Percentiles rank a stretch among this genome's conserved stretches.
Conservation (phyloP, 2,329 filamentous ascomycete genomes). For the Colletotrichum musae region DNA sequence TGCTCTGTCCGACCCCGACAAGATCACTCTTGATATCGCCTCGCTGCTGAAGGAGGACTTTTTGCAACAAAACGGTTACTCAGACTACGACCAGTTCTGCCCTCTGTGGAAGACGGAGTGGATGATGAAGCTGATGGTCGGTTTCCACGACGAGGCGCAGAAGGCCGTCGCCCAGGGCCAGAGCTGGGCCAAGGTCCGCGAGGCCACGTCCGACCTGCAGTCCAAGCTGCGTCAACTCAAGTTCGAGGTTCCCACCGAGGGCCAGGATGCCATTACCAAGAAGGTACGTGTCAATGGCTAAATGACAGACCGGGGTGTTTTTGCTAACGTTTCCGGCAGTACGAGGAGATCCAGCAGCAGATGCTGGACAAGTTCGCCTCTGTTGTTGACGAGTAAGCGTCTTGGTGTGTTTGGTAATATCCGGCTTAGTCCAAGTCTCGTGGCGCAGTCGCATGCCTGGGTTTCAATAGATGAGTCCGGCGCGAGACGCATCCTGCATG, state of each 20-base stretch:
- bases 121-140: slow-evolving; percentile 99
- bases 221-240: slow-evolving; percentile 90
- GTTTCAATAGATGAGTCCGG: slow-evolving; percentile 36
- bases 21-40: slow-evolving; percentile 96
- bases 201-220: slow-evolving; percentile 90
- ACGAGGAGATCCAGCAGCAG: slow-evolving; percentile 89
- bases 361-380: slow-evolving; percentile 99
- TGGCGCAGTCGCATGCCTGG: slow-evolving; percentile 29
- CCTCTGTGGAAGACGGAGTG: slow-evolving; percentile 99
- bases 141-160: slow-evolving; percentile 96
- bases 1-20: slow-evolving; percentile 94
- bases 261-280: slow-evolving; percentile 84
- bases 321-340: slow-evolving; percentile 70
- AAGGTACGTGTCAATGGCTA: slow-evolving; percentile 71
- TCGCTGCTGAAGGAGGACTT: slow-evolving; percentile 98
- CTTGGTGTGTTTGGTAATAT: slow-evolving; percentile 10
- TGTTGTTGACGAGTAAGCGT: slow-evolving; percentile 88
- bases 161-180: slow-evolving; percentile 94
- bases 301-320: background rate
- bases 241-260: slow-evolving; percentile 92
- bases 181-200: slow-evolving; percentile 92
- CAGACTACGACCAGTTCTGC: slow-evolving; percentile 99
- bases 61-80: slow-evolving; percentile 99
- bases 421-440: slow-evolving; percentile 29
- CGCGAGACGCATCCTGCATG: slow-evolving; percentile 36